Conservation (phyloP, 2,329 filamentous ascomycete genomes). For the Fonsecaea monophora region DNA sequence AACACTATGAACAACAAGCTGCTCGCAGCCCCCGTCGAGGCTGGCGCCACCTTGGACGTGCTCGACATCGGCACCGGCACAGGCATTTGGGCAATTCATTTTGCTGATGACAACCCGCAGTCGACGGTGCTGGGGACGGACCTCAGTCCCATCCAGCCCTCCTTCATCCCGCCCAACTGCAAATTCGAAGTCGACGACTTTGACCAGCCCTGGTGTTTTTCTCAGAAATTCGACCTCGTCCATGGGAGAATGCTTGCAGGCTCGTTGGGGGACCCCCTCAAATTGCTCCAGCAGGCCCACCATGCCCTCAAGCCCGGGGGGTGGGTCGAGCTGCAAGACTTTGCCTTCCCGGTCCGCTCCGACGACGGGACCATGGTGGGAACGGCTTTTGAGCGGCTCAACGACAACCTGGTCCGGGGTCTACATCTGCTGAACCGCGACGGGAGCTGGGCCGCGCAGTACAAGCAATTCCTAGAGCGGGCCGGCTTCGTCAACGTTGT, state of each 20-base stretch:
- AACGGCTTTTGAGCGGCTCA: constrained; percentile 38
- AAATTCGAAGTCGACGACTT: constrained; percentile 65
- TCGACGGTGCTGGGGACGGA: constrained; percentile 38
- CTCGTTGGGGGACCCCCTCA: constrained; percentile 63
- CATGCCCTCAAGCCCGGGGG: constrained; percentile 48
- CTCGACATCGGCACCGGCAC: constrained; percentile 34
- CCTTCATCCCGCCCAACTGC: constrained; percentile 61
- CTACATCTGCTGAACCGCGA: constrained; percentile 36
- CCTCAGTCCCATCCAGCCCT: constrained; percentile 41
- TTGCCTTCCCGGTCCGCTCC: constrained; percentile 23
- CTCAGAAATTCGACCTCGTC: constrained; percentile 66
- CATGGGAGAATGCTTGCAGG: constrained; percentile 65
- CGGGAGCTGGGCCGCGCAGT: constrained; percentile 43
- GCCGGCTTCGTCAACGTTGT: constrained; percentile 44
- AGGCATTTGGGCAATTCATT: constrained; percentile 32
- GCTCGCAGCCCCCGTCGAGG: constrained; percentile 18
- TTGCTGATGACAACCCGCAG: constrained; percentile 45
- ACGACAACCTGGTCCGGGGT: background rate
- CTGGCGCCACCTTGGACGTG: constrained; percentile 41
- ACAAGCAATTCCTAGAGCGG: constrained; percentile 40
- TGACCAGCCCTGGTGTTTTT: constrained; percentile 63
- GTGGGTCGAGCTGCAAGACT: constrained; percentile 47
- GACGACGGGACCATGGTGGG: constrained; percentile 45
- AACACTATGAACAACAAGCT: constrained; percentile 18
- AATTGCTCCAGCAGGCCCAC: constrained; percentile 34